Evolutionary conservation across 371 early-diverging fungal genomes (phyloP), one percentile per base, ranked within the genome.

Genomic region (Mortierella sp.): DNA sequence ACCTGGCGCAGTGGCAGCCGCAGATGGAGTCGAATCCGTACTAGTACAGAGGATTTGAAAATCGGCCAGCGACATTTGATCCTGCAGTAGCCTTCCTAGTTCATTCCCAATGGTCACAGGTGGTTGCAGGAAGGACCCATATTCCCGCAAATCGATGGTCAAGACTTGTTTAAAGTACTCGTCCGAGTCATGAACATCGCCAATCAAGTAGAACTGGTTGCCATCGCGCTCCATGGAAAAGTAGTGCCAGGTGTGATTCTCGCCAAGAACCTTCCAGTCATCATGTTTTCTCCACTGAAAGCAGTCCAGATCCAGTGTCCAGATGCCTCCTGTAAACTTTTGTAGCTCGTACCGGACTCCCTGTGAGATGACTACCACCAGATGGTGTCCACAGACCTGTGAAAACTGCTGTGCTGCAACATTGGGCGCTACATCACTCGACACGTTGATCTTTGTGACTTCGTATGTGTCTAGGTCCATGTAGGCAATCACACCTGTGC

Each of bases 271-370:
- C 14, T 83, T 63, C 17, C 85, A 85, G 37, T 79, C 79, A 45
- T 85, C 88, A 47, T 83, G 83, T 55, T 82, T 82, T n/a, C 77
- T 78, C 91, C 91, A 91, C 43, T 85, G 83, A 74, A 90, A 82
- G 8, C 84, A 83, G 8, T 83, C 68, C 48, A 90, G 69, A 69
- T 89, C 86, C 40, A 92, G 55, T 1, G 82, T 79, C 90, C 91
- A 92, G 28, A 90, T 61, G 1, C 91, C 90, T 1, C 86, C 85
- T 8, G 79, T 71, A 25, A 78, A 61, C 57, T 81, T 80, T 56
- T 77, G 70, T 2, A 71, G 57, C 47, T 67, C 80, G 49, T 71
- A 62, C 37, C 83, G 78, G 27, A 85, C 74, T 19, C 82, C 80
- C 19, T 82, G 78, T 0, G 91, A 85, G 8, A 89, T 85, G 5